A percentile compares a stretch with the other conserved stretches of the same genome.
phyloP scores from a whole-genome alignment of 176 grass and related monocot genomes.

The Saccharum spontaneum region DNA sequence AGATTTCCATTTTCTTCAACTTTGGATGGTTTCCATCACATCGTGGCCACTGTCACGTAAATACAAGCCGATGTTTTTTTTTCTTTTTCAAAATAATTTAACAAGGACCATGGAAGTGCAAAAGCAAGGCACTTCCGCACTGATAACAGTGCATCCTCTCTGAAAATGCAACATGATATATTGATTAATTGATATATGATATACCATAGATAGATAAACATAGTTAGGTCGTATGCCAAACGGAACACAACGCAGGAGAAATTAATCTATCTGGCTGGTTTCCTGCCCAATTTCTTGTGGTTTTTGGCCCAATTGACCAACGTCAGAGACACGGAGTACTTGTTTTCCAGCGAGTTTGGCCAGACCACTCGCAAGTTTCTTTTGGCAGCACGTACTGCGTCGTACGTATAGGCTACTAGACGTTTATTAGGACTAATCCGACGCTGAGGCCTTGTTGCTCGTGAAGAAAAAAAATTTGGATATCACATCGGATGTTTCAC shows the following conservation, averaged over 20 bases:
- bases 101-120: background rate
- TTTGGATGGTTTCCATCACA: background rate
- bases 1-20: background rate
- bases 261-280: background rate
- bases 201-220: background rate
- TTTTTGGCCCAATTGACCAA: background rate
- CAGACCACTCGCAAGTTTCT: background rate
- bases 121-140: background rate
- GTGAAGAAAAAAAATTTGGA: no score
- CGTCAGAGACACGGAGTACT: background rate
- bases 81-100: background rate
- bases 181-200: background rate
- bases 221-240: background rate
- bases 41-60: background rate
- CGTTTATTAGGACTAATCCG: background rate
- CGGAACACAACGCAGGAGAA: background rate
- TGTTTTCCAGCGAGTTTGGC: slow-evolving; percentile 11
- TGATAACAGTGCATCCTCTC: background rate
- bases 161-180: background rate
- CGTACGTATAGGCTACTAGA: no score
- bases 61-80: background rate
- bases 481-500: no score
- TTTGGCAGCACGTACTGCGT: background rate
- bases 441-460: no score
- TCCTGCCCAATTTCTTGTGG: background rate